Conservation (phyloP, 331 rosid genomes). For the Quercus phellos region DNA sequence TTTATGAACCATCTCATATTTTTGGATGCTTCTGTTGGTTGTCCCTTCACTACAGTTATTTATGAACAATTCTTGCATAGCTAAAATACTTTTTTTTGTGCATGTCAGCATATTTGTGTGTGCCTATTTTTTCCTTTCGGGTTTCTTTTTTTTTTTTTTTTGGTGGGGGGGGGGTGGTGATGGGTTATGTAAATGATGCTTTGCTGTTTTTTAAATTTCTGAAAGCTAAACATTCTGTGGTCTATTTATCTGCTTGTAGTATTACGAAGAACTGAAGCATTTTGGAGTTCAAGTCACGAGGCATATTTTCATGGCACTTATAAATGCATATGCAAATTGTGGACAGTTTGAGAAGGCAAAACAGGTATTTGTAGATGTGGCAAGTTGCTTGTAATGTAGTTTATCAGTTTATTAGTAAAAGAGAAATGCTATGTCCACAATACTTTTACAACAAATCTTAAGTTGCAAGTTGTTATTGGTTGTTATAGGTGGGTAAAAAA, state of each 20-base stretch:
- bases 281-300: constrained; percentile 34
- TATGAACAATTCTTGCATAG: neutral
- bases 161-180: neutral
- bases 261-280: constrained; percentile 51
- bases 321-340: constrained; percentile 65
- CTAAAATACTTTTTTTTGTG: neutral
- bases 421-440: neutral
- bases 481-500: no score
- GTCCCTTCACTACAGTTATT: neutral
- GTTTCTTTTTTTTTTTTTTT: no score
- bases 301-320: constrained; percentile 61
- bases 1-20: neutral
- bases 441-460: no score
- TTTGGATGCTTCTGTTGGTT: neutral
- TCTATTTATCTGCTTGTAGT: constrained; percentile 42
- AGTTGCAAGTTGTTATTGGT: no score
- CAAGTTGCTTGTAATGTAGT: constrained; percentile 5
- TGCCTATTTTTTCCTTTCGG: no score
- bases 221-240: constrained; percentile 6
- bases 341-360: constrained; percentile 86
- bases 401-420: neutral
- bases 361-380: constrained; percentile 45
- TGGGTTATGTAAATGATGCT: neutral
- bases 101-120: neutral
- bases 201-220: neutral